These are phyloP conservation scores for Ballota nigra DNA, from an alignment of 257 asterid species.

Conservation along the genomic window DNA sequence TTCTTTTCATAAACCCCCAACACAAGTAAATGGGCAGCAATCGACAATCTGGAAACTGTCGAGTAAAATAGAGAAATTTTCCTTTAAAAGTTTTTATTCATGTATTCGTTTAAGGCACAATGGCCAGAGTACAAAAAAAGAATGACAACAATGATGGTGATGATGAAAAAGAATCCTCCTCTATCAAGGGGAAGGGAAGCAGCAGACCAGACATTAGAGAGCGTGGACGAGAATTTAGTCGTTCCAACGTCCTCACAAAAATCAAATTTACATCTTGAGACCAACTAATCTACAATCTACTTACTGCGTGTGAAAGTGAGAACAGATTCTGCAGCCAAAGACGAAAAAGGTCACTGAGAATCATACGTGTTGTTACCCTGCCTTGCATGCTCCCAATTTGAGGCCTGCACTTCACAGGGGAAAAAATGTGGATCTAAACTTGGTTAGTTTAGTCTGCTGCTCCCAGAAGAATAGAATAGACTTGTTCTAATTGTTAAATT, in stretches of 20 bases:
- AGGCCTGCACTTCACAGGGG: slow-evolving; percentile 46
- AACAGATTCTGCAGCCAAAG: slow-evolving; percentile 63
- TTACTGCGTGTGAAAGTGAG: slow-evolving; percentile 33
- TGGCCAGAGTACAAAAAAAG: slow-evolving; percentile 46
- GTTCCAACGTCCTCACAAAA: slow-evolving; percentile 35
- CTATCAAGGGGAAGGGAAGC: slow-evolving; percentile 40
- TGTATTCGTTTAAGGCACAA: slow-evolving; percentile 26
- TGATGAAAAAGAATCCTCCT: slow-evolving; percentile 15
- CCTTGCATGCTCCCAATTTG: slow-evolving; percentile 42
- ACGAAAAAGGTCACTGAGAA: slow-evolving; percentile 48
- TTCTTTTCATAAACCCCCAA: too few species aligned
- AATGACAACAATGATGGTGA: slow-evolving; percentile 15
- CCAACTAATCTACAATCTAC: slow-evolving; percentile 38
- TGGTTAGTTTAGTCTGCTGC: slow-evolving; percentile 50
- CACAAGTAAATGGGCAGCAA: too few species aligned
- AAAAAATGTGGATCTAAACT: slow-evolving; percentile 60
- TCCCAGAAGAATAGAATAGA: slow-evolving; percentile 37
- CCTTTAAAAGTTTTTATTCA: slow-evolving; percentile 32
- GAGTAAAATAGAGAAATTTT: slow-evolving; percentile 7
- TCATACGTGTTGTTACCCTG: slow-evolving; percentile 53
- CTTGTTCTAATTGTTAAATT: slow-evolving; percentile 58
- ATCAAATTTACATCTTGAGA: slow-evolving; percentile 50
- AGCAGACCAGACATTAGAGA: slow-evolving; percentile 42
- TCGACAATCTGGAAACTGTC: neutral
- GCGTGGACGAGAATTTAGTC: slow-evolving; percentile 29